Percentiles rank a stretch among this genome's conserved stretches.
These are phyloP conservation scores for Mycena pura DNA, from an alignment of 768 basidiomycete genomes.

Conservation along the genomic window DNA sequence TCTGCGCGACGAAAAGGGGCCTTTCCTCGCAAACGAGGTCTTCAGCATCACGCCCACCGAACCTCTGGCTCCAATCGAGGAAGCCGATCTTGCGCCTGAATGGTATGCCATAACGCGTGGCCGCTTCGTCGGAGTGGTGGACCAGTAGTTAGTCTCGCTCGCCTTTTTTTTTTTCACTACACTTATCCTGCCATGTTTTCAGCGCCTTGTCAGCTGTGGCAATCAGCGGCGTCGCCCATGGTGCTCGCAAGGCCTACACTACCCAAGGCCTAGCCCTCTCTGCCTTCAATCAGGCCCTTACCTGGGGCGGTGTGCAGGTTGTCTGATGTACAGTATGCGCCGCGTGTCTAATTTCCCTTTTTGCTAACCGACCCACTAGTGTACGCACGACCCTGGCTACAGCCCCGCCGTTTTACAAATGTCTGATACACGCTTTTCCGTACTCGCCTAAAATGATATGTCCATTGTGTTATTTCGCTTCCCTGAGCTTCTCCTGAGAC, in stretches of 20 bases:
- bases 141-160: neutral
- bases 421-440: too few species aligned
- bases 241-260: neutral
- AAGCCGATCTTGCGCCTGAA: neutral
- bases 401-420: neutral
- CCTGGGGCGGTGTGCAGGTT: constrained; percentile 5
- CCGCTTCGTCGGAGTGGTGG: neutral
- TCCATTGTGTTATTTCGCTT: too few species aligned
- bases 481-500: too few species aligned
- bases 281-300: constrained; percentile 6
- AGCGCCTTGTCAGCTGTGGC: neutral
- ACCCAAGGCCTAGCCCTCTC: neutral
- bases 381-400: neutral
- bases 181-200: neutral
- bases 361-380: neutral
- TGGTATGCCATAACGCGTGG: neutral
- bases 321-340: neutral
- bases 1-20: neutral
- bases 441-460: too few species aligned
- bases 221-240: neutral
- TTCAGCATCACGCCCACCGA: neutral
- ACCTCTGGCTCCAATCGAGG: neutral
- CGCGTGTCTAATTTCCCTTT: neutral
- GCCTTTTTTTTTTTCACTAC: neutral
- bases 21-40: neutral